Evolutionary conservation across 2,329 filamentous ascomycete genomes (phyloP), one percentile per base, ranked within the genome.

Genomic region (Kalmusia sp.): DNA sequence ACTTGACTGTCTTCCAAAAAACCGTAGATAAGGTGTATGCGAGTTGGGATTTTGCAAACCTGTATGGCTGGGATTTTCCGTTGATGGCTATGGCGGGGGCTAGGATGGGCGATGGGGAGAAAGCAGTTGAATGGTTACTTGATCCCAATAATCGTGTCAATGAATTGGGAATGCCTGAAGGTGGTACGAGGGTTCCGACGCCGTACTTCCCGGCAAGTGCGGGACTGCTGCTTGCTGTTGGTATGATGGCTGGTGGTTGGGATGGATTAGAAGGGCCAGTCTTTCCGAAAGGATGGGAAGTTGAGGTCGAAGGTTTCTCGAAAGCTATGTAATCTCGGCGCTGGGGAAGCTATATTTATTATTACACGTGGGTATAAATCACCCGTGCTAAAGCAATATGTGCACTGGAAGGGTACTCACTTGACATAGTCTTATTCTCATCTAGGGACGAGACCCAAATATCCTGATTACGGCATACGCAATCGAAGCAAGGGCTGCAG

Each of bases 221-320:
- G 2, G 76, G 76, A 1, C 70, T 86, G 52, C 58, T 86, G 61
- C 63, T 83, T 27, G 81, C 81, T 0, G 72, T 82, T 52, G 83
- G 80, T 2, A 84, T 85, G 81, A 80, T 85, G 79, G 79, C 80
- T 9, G 82, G 81, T 1, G 83, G 69, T 1, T 85, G 83, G 83
- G 82, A 84, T 61, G 80, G 76, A 2, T 65, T 63, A 40, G 74
- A 76, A n/a, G 80, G 75, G 6, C 55, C 67, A 28, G 74, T 82
- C 44, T 84, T 82, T 55, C 82, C 82, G 0, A 62, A 69, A 15
- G 75, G 63, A 0, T 85, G 82, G 82, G 65, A 77, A 34, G 79
- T 79, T 2, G 73, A 61, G 31, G 76, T 75, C 24, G 82, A 84
- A 50, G 81, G 79, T 1, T 84, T 85, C 54, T 24, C 44, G 19